These are phyloP conservation scores for Verbena officinalis DNA, from an alignment of 257 asterid species.

Conservation along the genomic window DNA sequence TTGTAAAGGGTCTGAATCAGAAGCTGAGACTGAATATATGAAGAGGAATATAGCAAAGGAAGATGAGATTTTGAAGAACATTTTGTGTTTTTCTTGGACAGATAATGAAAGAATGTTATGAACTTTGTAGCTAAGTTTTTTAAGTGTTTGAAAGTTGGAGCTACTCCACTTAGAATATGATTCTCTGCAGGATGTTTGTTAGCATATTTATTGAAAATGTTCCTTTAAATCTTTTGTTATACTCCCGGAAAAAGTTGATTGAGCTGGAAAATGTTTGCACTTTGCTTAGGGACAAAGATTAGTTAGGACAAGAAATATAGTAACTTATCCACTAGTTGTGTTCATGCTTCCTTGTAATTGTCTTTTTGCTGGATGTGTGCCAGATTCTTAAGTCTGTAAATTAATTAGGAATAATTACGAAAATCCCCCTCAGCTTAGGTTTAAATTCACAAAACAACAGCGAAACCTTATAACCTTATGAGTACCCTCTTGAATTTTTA, in stretches of 20 bases:
- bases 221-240: not conserved
- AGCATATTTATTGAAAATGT: conserved; percentile 32
- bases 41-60: conserved; percentile 37
- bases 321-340: conserved; percentile 20
- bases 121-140: not conserved
- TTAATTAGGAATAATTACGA: too few species aligned
- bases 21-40: conserved; percentile 37
- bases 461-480: too few species aligned
- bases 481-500: too few species aligned
- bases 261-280: conserved; percentile 19
- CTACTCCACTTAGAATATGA: conserved; percentile 21
- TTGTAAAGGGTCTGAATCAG: conserved; percentile 70
- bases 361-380: conserved; percentile 28
- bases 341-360: too few species aligned
- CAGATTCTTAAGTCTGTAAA: conserved; percentile 22
- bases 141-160: not conserved
- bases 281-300: conserved; percentile 54
- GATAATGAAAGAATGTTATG: conserved; percentile 13
- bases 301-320: conserved; percentile 26
- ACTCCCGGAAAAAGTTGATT: conserved; percentile 20
- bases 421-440: too few species aligned
- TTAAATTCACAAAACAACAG: too few species aligned
- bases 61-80: conserved; percentile 35
- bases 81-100: conserved; percentile 27
- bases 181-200: conserved; percentile 22